Base-by-base conservation (phyloP, 2,329 filamentous ascomycete species). In the Byssochlamys sp. region DNA sequence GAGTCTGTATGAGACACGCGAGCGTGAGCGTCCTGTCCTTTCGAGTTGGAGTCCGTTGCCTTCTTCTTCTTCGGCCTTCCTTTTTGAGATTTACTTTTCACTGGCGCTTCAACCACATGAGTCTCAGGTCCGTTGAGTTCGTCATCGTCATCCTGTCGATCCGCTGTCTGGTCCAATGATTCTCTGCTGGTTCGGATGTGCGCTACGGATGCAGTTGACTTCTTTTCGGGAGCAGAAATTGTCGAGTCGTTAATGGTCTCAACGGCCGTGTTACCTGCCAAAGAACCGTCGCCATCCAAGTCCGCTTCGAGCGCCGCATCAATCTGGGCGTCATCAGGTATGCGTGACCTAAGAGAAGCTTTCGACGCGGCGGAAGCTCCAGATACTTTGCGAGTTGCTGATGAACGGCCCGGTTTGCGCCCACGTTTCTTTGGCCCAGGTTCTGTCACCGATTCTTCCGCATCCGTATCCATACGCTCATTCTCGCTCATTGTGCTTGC, bases 251-350 rank as follows among this genome's bases (percentile, higher is more conserved):
- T 45, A 19, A 45, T 45, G 6, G 39, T 45, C 39, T 45, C 39
- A 14, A 45, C 39, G 39, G 39, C 39, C 1, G 39, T 45, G 3
- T 45, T 24, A 19, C 39, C n/a, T 45, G 39, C 39, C n/a, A 45
- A 19, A 7, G 39, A 45, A 19, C n/a, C n/a, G 58, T 87, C 86
- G 1, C 81, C 84, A 65, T 87, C 39, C n/a, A 45, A 24, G n/a
- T 45, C 39, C 39, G 49, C 49, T 12, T 51, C 49, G 27, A 51
- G 49, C 10, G 49, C 83, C 25, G 81, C 80, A 55, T 89, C 84
- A 39, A 89, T 80, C 61, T 88, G 85, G 1, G 84, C 81, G 59
- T 89, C 84, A 56, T 83, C 78, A 0, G 81, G 80, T 10, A 81
- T 71, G 3, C 71, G 71, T 14, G 73, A 72, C n/a, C 76, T 74